Percentiles rank a stretch among this genome's conserved stretches.
These are phyloP conservation scores for Alternaria atra DNA, from an alignment of 2,329 filamentous ascomycete genomes.

Conservation along the genomic window DNA sequence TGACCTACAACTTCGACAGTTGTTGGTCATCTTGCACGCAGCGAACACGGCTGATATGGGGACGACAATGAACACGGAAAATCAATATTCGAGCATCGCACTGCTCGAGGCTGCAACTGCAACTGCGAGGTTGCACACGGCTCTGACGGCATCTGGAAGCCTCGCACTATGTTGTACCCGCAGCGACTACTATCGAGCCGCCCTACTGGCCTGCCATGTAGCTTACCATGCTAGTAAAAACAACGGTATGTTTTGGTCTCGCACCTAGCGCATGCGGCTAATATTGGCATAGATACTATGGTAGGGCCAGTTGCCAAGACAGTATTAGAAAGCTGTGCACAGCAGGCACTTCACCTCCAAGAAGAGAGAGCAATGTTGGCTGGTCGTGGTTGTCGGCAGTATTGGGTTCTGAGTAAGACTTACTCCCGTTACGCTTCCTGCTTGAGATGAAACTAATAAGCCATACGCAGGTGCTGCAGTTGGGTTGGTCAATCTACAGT, in stretches of 20 bases:
- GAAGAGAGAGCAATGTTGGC: no score
- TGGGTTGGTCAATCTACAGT: slow-evolving; percentile 21
- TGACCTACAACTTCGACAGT: background rate
- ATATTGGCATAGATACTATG: slow-evolving; percentile 15
- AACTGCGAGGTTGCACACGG: slow-evolving; percentile 24
- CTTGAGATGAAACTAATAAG: no score
- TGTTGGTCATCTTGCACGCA: background rate
- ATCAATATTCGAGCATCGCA: slow-evolving; percentile 19
- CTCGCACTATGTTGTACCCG: slow-evolving; percentile 27
- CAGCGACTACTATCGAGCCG: slow-evolving; percentile 31
- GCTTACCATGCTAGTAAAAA: slow-evolving; percentile 23
- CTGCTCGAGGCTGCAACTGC: slow-evolving; percentile 19
- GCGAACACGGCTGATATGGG: background rate
- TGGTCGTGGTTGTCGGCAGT: no score
- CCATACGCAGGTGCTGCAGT: no score
- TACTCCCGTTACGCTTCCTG: no score
- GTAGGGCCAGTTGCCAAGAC: slow-evolving; percentile 18
- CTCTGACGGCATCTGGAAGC: slow-evolving; percentile 19
- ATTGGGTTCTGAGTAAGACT: no score
- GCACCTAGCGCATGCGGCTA: slow-evolving; percentile 14
- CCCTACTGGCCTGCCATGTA: slow-evolving; percentile 30
- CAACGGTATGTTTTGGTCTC: slow-evolving; percentile 5
- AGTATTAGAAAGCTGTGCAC: slow-evolving; percentile 19
- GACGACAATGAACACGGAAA: no score
- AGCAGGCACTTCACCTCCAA: slow-evolving; percentile 17